These are phyloP conservation scores for Linnemannia hyalina DNA, from an alignment of 192 early-diverging fungal genomes.

Conservation along the genomic window DNA sequence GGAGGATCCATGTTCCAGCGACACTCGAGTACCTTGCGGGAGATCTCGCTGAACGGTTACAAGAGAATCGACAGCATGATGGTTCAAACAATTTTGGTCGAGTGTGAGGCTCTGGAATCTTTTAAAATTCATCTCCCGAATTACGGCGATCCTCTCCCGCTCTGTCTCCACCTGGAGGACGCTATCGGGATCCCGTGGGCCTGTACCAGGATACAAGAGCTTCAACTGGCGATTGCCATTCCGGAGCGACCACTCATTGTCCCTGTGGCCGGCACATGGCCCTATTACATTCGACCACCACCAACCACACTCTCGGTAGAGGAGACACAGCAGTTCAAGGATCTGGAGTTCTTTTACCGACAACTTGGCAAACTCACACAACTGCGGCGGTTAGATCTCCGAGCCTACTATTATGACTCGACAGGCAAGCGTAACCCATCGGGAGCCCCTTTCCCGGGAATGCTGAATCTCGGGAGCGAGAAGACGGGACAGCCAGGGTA, in stretches of 20 bases:
- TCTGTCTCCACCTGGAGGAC: too few relatives aligned
- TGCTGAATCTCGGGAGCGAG: not conserved
- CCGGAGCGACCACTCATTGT: not conserved
- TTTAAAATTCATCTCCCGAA: too few relatives aligned
- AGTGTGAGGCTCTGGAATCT: not conserved
- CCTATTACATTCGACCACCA: not conserved
- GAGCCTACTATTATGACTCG: not conserved
- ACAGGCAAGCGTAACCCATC: too few relatives aligned
- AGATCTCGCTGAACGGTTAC: not conserved
- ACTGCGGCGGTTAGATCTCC: not conserved
- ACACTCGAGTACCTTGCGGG: not conserved
- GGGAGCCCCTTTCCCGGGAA: not conserved
- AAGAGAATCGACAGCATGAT: not conserved
- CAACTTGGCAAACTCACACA: not conserved
- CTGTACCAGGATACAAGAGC: not conserved
- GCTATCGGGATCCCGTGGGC: not conserved
- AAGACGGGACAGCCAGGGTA: not conserved
- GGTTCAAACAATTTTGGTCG: not conserved
- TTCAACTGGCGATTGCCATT: not conserved
- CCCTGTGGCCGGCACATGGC: not conserved
- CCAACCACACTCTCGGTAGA: not conserved
- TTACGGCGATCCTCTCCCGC: too few relatives aligned
- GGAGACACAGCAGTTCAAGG: not conserved
- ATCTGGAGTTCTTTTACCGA: not conserved
- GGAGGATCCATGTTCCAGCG: not conserved